Conservation (phyloP, 1,284 basidiomycete species). For the Rhodotorula mucilaginosa region DNA sequence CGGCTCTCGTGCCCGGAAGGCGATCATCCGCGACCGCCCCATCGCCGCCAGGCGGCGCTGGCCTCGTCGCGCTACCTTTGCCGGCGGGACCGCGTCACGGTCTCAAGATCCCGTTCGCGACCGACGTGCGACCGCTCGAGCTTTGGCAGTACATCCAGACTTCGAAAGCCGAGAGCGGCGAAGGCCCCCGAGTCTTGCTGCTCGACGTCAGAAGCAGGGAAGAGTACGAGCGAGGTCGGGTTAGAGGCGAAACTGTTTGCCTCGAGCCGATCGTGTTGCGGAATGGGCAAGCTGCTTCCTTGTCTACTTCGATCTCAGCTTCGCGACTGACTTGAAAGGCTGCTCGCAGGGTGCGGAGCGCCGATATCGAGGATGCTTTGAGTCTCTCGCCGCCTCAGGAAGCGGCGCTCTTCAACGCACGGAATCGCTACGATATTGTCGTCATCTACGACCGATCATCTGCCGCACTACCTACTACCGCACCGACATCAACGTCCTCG, state of each 20-base stretch:
- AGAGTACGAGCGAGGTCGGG: slow-evolving; percentile 71
- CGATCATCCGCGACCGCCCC: neutral
- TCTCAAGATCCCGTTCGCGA: slow-evolving; percentile 58
- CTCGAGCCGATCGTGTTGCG: slow-evolving; percentile 79
- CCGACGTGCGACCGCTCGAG: slow-evolving; percentile 61
- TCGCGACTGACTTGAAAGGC: slow-evolving; percentile 1
- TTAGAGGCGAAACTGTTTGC: slow-evolving; percentile 71
- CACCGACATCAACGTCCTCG: slow-evolving; percentile 24
- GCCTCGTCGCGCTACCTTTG: neutral
- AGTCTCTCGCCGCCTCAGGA: slow-evolving; percentile 69
- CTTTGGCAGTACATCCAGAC: slow-evolving; percentile 61
- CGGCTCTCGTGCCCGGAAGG: slow-evolving; percentile 8
- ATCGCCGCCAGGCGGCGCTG: neutral
- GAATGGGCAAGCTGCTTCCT: slow-evolving; percentile 56
- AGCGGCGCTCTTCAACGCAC: slow-evolving; percentile 67
- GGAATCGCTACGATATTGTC: slow-evolving; percentile 86
- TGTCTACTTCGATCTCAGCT: neutral
- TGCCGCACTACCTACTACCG: slow-evolving; percentile 52
- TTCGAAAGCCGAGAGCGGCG: slow-evolving; percentile 54
- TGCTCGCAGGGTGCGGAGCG: slow-evolving; percentile 60
- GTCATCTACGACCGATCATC: slow-evolving; percentile 80
- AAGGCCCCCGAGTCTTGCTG: slow-evolving; percentile 57
- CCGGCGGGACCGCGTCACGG: slow-evolving; percentile 32
- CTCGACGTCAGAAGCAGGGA: slow-evolving; percentile 77
- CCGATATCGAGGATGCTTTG: slow-evolving; percentile 72